phyloP scores from a whole-genome alignment of 2,329 filamentous ascomycete species.

The Ilyonectria mors-panacis region DNA sequence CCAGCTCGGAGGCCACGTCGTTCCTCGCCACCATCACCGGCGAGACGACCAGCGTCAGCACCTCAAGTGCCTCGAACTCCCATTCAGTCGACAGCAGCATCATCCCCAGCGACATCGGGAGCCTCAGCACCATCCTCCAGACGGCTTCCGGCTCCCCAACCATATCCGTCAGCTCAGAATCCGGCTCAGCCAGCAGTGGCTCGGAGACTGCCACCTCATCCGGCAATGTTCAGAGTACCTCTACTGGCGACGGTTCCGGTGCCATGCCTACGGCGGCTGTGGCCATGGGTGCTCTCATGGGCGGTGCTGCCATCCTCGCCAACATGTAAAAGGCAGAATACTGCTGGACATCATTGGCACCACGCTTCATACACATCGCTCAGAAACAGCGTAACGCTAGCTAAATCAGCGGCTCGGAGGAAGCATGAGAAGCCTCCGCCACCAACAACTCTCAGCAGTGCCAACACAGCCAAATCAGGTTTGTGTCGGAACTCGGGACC shows the following conservation, averaged over 20 bases:
- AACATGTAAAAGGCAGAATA: conserved; percentile 57
- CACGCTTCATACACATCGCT: not conserved
- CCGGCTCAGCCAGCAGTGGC: conserved; percentile 39
- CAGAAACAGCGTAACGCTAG: not conserved
- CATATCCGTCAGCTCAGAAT: conserved; percentile 47
- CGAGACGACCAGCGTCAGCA: not conserved
- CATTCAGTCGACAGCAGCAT: conserved; percentile 22
- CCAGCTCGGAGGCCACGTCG: not conserved
- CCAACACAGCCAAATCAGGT: not conserved
- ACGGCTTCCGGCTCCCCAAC: conserved; percentile 41
- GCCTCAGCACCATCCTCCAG: conserved; percentile 14
- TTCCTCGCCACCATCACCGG: not conserved
- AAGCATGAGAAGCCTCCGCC: conserved; percentile 9
- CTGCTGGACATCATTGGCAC: not conserved
- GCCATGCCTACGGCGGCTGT: conserved; percentile 59
- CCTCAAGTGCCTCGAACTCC: conserved; percentile 14
- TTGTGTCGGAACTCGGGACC: conserved; percentile 18
- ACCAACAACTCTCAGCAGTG: not conserved
- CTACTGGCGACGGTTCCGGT: conserved; percentile 48
- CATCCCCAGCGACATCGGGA: conserved; percentile 22
- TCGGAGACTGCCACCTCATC: conserved; percentile 31
- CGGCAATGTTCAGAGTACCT: conserved; percentile 22
- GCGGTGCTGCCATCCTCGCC: conserved; percentile 61
- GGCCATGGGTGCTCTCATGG: conserved; percentile 63
- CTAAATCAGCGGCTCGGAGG: not conserved